Evolutionary conservation across 2,329 filamentous ascomycete genomes (phyloP).

Genomic region (Lachnellula arida): DNA sequence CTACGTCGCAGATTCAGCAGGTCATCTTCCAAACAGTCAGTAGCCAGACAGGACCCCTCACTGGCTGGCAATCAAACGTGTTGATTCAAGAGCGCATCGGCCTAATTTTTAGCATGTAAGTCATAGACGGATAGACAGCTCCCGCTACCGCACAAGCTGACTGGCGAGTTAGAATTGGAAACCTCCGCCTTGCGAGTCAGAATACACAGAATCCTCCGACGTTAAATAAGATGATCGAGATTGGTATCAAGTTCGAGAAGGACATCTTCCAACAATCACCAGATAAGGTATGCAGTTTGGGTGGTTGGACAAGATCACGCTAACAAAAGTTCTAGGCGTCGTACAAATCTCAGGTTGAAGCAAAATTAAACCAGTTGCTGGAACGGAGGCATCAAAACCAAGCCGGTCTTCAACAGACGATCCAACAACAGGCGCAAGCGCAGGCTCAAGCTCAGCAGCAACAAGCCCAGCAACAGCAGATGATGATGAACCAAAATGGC

Average conservation of each 20-base stretch:
- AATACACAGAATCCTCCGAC: conserved; percentile 17
- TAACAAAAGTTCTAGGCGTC: conserved; percentile 21
- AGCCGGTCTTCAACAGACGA: conserved; percentile 39
- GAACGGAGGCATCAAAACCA: conserved; percentile 26
- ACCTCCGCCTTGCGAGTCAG: conserved; percentile 27
- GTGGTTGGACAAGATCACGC: neutral
- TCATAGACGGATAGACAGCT: neutral
- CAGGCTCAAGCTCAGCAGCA: conserved; percentile 39
- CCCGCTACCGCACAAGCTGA: neutral
- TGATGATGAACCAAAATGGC: conserved; percentile 48
- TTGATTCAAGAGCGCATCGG: conserved; percentile 27
- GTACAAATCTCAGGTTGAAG: conserved; percentile 25
- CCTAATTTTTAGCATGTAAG: conserved; percentile 31
- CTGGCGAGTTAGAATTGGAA: conserved; percentile 21
- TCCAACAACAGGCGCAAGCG: conserved; percentile 35
- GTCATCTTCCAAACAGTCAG: conserved; percentile 25
- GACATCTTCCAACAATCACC: conserved; percentile 27
- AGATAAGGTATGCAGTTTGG: conserved; percentile 23
- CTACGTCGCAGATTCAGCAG: conserved; percentile 22
- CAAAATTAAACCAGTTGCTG: conserved; percentile 28
- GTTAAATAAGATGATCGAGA: conserved; percentile 27
- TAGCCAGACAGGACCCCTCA: conserved; percentile 20
- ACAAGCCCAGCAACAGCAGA: conserved; percentile 42
- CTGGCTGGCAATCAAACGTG: conserved; percentile 27
- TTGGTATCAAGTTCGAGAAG: conserved; percentile 29